Base-by-base conservation (phyloP, 495 filamentous ascomycete species). In the Neurospora sublineolata region DNA sequence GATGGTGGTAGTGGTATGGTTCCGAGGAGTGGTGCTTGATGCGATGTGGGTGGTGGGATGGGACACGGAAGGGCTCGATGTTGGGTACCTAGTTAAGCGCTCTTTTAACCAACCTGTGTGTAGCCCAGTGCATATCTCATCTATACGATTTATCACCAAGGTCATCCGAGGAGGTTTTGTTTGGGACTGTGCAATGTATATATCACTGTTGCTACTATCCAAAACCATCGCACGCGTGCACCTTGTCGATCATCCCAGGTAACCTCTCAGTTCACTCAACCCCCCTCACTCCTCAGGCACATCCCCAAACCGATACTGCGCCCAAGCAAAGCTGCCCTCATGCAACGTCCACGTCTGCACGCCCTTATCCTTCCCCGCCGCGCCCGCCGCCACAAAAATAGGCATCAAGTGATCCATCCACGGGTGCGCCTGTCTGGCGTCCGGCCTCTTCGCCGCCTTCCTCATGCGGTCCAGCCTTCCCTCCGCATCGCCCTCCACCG, bases 381-480 rank as follows among this genome's bases (percentile, higher is more conserved):
- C 91, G 0, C 92, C 92, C 1, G 90, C 90, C 4, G 86, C 89
- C 75, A 97, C 84, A 79, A 92, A 87, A 27, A 94, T 84, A 0
- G 93, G 93, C 80, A 94, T 84, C 68, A 96, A 75, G 81, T 97
- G 93, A 44, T 96, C 92, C 76, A 94, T 84, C 67, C 77, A 81
- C 70, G 93, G 93, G 82, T 96, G 93, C 36, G 93, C 91, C 79
- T 89, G 84, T 64, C 86, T 87, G 1, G 91, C 91, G 84, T 94
- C 91, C 4, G 81, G 80, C 60, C 91, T 79, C 78, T 86, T 85
- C 72, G 90, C 68, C 74, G 93, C 77, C 23, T 81, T 85, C 27
- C 79, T 80, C 86, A 96, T 86, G 12, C 83, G 86, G 71, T 84
- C 80, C 77, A 90, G 83, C 20, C 93, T 82, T 73, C 88, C 87